Evolutionary conservation across 192 early-diverging fungal genomes (phyloP), one percentile per base, ranked within the genome.

Genomic region (Geranomyces variabilis): DNA sequence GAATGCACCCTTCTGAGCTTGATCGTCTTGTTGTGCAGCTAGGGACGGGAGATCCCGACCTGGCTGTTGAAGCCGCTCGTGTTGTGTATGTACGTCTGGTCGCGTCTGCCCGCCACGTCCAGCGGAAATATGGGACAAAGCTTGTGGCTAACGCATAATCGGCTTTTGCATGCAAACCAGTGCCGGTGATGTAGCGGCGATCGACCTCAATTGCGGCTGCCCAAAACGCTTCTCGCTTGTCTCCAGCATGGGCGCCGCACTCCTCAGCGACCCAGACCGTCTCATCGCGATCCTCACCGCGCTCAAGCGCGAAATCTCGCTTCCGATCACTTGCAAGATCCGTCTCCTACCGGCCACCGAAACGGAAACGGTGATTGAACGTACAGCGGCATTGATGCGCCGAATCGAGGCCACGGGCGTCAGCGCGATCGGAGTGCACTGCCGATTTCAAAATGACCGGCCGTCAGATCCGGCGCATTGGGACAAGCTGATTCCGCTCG

Each of bases 141-240:
- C 36, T 10, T 10, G 36, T 41, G 36, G 10, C 36, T 41, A 41
- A 41, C 36, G 3, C 10, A 10, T 3, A 41, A 41, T 41, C 5
- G 36, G 3, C 36, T 3, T 41, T 41, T 41, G 3, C 5, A 3
- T 41, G 10, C 3, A 41, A 41, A 24, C 33, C 73, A 92, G 92
- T 31, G 85, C 84, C 21, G 76, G 88, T 29, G 96, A 99, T 82
- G 92, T 94, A 2, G 81, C 91, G 29, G 95, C 90, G 0, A 90
- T 99, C 63, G 97, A 99, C 78, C 73, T 99, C 57, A 99, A 99
- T 81, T 99, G 97, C 77, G 97, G 97, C 2, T 99, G 97, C 71
- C 97, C 97, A 0, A 98, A 97, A 71, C 86, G 88, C 70, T 99
- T 99, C 69, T 99, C 97, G 10, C 77, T 96, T 17, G 89, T 92